Conservation (phyloP, 805 yeast genomes). For the Hanseniaspora guilliermondii region DNA sequence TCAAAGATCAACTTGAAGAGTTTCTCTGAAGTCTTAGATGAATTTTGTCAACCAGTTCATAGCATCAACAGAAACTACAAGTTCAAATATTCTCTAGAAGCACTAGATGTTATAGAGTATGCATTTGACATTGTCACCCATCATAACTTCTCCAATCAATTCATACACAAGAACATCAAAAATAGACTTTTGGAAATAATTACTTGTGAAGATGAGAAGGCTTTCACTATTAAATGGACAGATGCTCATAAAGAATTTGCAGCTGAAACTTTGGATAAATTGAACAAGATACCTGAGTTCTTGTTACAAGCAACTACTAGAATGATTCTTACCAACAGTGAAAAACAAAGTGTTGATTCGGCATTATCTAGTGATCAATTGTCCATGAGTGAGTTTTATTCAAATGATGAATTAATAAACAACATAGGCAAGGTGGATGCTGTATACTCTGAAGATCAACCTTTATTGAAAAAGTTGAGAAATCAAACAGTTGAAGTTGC, state of each 20-base stretch:
- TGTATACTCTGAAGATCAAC: not conserved
- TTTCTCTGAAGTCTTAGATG: constrained; percentile 49
- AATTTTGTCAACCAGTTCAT: constrained; percentile 54
- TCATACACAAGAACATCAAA: constrained; percentile 25
- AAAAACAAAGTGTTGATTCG: constrained; percentile 50
- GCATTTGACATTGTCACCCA: constrained; percentile 36
- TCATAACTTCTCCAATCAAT: constrained; percentile 19
- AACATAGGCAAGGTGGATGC: constrained; percentile 46
- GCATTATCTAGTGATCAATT: constrained; percentile 67
- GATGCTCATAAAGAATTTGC: constrained; percentile 59
- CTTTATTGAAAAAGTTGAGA: constrained; percentile 43
- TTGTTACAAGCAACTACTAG: constrained; percentile 63
- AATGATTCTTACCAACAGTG: constrained; percentile 48
- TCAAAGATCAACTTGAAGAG: constrained; percentile 37
- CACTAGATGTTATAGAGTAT: constrained; percentile 52
- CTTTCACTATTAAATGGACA: constrained; percentile 36
- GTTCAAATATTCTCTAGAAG: constrained; percentile 43
- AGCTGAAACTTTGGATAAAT: constrained; percentile 37
- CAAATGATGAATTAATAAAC: constrained; percentile 46
- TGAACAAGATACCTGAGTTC: constrained; percentile 61
- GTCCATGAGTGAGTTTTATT: constrained; percentile 34
- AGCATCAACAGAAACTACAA: constrained; percentile 37
- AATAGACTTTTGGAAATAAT: not conserved
- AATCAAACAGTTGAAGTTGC: not conserved
- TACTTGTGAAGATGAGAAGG: constrained; percentile 14